Base-by-base conservation (phyloP, 441 rosid genomes). In the Euphorbia corollata region DNA sequence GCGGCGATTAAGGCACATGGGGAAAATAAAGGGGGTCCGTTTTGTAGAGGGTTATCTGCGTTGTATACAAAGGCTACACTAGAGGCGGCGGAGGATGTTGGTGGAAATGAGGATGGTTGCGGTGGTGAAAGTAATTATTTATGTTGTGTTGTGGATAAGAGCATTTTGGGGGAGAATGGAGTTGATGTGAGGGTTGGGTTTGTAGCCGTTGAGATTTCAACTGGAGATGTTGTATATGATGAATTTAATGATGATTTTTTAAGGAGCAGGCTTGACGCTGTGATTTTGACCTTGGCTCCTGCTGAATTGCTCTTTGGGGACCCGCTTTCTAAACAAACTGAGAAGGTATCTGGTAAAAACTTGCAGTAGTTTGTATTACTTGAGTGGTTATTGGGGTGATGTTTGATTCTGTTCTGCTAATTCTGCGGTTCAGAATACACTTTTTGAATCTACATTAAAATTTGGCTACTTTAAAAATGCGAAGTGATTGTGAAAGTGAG, bases 1-100 rank as follows among this genome's bases (percentile, higher is more conserved):
- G 95, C 99, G 0, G 92, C 97, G 0, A 87, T 91, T 38, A 93
- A 93, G 78, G 84, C 99, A 5, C 97, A 86, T 30, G 87, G 99
- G 48, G 74, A 84, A 0, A 86, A 85, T 53, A 75, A 76, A 36
- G 10, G 61, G 2, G 96, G 96, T 0, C 97, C 98, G 0, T 92
- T 92, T 73, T 76, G 84, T 57, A 81, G 98, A 41, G 96, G 92
- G 10, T 73, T 93, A 22, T 89, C 99, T 32, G 95, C 90, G 0
- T 74, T 93, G 79, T 89, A 93, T 68, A 86, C 96, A 0, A 93
- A 85, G 81, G 95, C 99, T 1, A 93, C 97, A 12, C 77, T 93
- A 53, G 96, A 89, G 79, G 99, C 95, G 0, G 96, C 97, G 11
- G 91, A 85, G 80, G 95, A 86, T 71, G 71, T 89, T 59, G 93